Percentiles rank a stretch among this genome's conserved stretches.
Evolutionary conservation across 1,284 basidiomycete species (phyloP).

Genomic region (Tilletia caries): DNA sequence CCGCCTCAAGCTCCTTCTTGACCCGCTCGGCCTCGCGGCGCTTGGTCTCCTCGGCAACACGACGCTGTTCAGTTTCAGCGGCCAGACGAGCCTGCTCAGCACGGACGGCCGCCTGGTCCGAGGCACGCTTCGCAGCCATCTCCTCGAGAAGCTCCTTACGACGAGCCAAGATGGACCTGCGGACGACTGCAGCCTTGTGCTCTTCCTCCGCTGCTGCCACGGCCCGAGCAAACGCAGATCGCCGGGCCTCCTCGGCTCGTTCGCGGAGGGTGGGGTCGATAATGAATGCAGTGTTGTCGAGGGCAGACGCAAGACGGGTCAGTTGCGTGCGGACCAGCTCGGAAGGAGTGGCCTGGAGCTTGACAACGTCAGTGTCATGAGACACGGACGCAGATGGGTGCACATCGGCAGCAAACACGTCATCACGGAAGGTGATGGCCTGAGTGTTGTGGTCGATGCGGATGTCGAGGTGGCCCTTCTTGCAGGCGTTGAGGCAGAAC

Average conservation of each 20-base stretch:
- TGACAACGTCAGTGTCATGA: constrained; percentile 41
- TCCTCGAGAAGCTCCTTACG: constrained; percentile 84
- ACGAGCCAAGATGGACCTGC: constrained; percentile 68
- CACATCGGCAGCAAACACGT: constrained; percentile 54
- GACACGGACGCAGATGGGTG: constrained; percentile 41
- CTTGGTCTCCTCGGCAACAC: constrained; percentile 67
- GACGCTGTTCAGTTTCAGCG: constrained; percentile 69
- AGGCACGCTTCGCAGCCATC: constrained; percentile 78
- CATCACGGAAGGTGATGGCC: constrained; percentile 80
- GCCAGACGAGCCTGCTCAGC: constrained; percentile 64
- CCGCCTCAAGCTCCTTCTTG: constrained; percentile 75
- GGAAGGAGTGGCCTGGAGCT: constrained; percentile 47
- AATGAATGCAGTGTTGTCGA: constrained; percentile 46
- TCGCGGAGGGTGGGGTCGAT: constrained; percentile 40
- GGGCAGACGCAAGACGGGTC: constrained; percentile 45
- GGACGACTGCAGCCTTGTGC: constrained; percentile 48
- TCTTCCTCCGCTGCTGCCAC: constrained; percentile 45
- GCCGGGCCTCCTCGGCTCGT: constrained; percentile 38
- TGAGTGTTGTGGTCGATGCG: constrained; percentile 85
- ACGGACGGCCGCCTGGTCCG: constrained; percentile 77
- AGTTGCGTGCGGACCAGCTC: constrained; percentile 53
- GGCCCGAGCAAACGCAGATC: constrained; percentile 40
- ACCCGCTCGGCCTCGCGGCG: constrained; percentile 75
- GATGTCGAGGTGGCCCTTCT: constrained; percentile 81
- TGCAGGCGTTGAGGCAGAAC: constrained; percentile 87